A percentile compares a stretch with the other conserved stretches of the same genome.
These are phyloP conservation scores for Candida silvatica DNA, from an alignment of 805 yeast species.

Conservation along the genomic window DNA sequence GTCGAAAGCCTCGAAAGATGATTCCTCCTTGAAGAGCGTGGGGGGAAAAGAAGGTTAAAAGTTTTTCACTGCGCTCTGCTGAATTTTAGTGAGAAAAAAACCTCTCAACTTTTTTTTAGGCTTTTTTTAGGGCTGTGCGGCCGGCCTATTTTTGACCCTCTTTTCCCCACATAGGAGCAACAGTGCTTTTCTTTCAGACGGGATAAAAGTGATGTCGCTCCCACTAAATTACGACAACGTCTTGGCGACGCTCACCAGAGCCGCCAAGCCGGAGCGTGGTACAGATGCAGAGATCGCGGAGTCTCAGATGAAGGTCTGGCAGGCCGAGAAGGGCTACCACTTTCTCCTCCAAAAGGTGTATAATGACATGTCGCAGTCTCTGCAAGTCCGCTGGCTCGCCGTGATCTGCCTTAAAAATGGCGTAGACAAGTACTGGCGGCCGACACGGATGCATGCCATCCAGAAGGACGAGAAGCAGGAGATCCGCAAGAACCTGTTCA, in stretches of 20 bases:
- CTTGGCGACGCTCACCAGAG: conserved; percentile 34
- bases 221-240: conserved; percentile 16
- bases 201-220: too few relatives aligned
- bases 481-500: conserved; percentile 51
- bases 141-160: too few relatives aligned
- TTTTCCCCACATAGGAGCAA: conserved; percentile 1
- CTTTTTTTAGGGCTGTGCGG: too few relatives aligned
- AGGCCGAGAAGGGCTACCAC: conserved; percentile 33
- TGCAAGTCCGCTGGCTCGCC: conserved; percentile 78
- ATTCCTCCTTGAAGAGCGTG: conserved; percentile 13
- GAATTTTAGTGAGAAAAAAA: too few relatives aligned
- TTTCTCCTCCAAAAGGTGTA: conserved; percentile 39
- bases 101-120: too few relatives aligned
- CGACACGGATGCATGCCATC: conserved; percentile 44
- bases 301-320: conserved; percentile 62
- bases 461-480: conserved; percentile 59
- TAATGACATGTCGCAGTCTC: conserved; percentile 45
- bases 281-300: conserved; percentile 58
- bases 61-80: not conserved
- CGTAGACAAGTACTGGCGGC: conserved; percentile 77
- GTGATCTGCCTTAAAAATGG: conserved; percentile 86
- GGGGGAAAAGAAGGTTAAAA: conserved; percentile 3
- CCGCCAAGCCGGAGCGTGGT: conserved; percentile 42
- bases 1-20: conserved; percentile 17
- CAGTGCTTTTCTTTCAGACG: not conserved